A percentile compares a stretch with the other conserved stretches of the same genome.
phyloP scores from a whole-genome alignment of 2,329 filamentous ascomycete species.

The Epichloe coenophiala region DNA sequence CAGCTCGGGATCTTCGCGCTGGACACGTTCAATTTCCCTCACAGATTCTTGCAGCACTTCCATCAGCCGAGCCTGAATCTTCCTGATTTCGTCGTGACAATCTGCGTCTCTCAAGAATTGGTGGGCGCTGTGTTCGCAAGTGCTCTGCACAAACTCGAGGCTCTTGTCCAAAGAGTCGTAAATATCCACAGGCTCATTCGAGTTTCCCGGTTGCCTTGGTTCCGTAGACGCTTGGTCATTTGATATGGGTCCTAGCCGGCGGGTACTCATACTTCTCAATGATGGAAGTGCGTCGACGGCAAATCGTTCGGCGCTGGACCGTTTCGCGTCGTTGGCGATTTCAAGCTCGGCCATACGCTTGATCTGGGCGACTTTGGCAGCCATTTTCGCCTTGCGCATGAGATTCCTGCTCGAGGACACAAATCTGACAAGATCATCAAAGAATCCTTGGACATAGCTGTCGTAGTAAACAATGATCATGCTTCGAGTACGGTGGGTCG shows the following conservation, averaged over 20 bases:
- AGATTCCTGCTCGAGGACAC: slow-evolving; percentile 70
- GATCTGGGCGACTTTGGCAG: slow-evolving; percentile 57
- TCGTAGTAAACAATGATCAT: slow-evolving; percentile 91
- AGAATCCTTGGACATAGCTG: slow-evolving; percentile 67
- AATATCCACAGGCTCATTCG: slow-evolving; percentile 25
- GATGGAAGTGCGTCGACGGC: slow-evolving; percentile 23
- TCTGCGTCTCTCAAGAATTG: slow-evolving; percentile 81
- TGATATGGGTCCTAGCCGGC: slow-evolving; percentile 18
- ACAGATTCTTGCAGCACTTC: slow-evolving; percentile 49
- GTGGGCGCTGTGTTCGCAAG: slow-evolving; percentile 78
- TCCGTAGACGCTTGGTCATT: slow-evolving; percentile 10
- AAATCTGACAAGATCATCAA: slow-evolving; percentile 71
- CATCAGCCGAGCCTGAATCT: slow-evolving; percentile 51
- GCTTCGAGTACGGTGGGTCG: slow-evolving; percentile 53
- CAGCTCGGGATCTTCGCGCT: slow-evolving; percentile 36
- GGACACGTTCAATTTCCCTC: slow-evolving; percentile 43
- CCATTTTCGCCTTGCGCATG: slow-evolving; percentile 79
- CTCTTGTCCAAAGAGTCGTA: slow-evolving; percentile 67
- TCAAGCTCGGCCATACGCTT: slow-evolving; percentile 46
- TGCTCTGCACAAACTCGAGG: slow-evolving; percentile 64
- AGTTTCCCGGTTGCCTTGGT: background rate
- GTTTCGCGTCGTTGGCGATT: slow-evolving; percentile 34
- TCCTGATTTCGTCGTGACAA: slow-evolving; percentile 62
- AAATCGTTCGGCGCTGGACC: slow-evolving; percentile 22
- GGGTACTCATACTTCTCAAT: slow-evolving; percentile 25